phyloP scores from a whole-genome alignment of 352 stramenopile genomes.

The Blastocystis sp. region DNA sequence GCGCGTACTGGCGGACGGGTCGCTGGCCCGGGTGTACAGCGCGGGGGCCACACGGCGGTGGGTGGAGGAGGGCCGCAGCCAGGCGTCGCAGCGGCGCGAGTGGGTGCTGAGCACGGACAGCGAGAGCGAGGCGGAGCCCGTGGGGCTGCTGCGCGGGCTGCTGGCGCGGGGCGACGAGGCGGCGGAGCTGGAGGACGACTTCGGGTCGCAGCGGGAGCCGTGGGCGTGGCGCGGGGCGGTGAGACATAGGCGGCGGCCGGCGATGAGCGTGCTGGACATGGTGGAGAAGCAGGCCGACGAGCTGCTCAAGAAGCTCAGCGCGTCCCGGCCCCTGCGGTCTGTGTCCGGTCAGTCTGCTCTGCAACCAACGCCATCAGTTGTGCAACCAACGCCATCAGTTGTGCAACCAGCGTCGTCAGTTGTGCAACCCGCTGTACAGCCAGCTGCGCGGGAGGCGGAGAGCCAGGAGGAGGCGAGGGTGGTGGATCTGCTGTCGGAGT shows the following conservation, averaged over 20 bases:
- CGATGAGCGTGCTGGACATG: slow-evolving; percentile 41
- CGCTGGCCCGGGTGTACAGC: not conserved
- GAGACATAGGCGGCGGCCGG: not conserved
- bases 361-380: not conserved
- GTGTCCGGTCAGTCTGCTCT: not conserved
- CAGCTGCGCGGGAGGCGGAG: not conserved
- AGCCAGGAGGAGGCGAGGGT: not conserved
- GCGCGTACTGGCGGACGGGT: not conserved
- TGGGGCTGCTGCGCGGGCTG: too few species aligned
- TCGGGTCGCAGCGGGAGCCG: not conserved
- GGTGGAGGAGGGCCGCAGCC: not conserved
- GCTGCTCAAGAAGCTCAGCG: not conserved
- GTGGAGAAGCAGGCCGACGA: slow-evolving; percentile 11
- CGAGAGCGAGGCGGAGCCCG: not conserved
- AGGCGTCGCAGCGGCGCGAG: not conserved
- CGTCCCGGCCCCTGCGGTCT: not conserved
- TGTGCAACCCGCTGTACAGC: not conserved
- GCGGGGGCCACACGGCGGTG: not conserved
- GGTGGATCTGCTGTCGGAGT: not conserved
- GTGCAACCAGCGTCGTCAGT: not conserved
- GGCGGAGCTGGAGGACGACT: too few species aligned
- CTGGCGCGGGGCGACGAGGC: too few species aligned
- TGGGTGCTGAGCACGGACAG: not conserved
- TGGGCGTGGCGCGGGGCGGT: not conserved
- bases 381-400: not conserved